Evolutionary conservation across 2,329 filamentous ascomycete genomes (phyloP).

Genomic region (Aplosporella prunicola): DNA sequence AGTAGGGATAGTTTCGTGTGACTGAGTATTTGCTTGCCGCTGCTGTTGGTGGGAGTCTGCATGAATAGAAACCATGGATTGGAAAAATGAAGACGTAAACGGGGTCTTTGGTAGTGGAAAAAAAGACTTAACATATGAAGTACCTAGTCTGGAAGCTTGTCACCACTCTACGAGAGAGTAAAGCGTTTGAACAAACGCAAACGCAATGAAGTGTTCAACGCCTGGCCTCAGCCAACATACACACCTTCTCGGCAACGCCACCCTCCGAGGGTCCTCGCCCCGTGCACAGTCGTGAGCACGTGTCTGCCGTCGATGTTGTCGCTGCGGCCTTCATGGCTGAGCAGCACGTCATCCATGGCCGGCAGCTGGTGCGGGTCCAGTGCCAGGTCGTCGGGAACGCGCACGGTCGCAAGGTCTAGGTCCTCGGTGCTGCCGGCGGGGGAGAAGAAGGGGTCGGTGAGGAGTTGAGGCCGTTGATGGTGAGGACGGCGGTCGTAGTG

Average conservation of each 20-base stretch:
- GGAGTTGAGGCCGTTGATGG: conserved; percentile 18
- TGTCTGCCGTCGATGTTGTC: conserved; percentile 43
- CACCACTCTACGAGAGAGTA: too few relatives aligned
- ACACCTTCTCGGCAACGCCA: background rate
- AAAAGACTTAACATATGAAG: too few relatives aligned
- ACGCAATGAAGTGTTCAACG: too few relatives aligned
- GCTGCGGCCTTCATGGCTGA: conserved; percentile 43
- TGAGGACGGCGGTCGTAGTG: conserved; percentile 40
- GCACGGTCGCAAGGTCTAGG: conserved; percentile 1
- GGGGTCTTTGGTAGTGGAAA: too few relatives aligned
- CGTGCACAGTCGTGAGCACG: conserved; percentile 40
- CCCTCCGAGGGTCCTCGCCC: conserved; percentile 31
- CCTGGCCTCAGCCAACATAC: background rate
- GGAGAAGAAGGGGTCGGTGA: conserved; percentile 22
- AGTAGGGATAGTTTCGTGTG: too few relatives aligned
- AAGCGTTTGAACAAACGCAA: too few relatives aligned
- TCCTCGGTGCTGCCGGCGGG: conserved; percentile 13
- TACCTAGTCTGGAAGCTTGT: too few relatives aligned
- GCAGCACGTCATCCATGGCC: conserved; percentile 38
- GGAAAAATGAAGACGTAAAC: too few relatives aligned
- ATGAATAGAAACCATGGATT: too few relatives aligned
- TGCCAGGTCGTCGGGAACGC: conserved; percentile 19
- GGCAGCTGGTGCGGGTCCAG: conserved; percentile 32
- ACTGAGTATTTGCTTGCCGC: too few relatives aligned
- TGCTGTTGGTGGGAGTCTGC: too few relatives aligned